Percentiles rank a stretch among this genome's conserved stretches.
Evolutionary conservation across 2,329 filamentous ascomycete species (phyloP).

Genomic region (Neofusicoccum sp.): DNA sequence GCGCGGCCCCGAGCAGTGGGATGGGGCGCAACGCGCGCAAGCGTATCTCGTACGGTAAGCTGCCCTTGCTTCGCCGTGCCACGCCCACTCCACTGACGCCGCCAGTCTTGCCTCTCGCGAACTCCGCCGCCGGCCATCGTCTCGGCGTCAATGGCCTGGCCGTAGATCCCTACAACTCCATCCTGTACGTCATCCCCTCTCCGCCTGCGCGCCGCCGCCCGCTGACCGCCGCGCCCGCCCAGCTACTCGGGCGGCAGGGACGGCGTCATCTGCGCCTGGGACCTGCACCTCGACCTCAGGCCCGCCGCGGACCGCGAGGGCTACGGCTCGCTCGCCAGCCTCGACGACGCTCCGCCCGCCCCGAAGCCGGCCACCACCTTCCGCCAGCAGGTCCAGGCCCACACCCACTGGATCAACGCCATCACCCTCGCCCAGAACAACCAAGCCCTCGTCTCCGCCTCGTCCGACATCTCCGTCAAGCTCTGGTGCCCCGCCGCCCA

Average conservation of each 20-base stretch:
- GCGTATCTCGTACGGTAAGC: slow-evolving; percentile 57
- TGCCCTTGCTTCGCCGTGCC: slow-evolving; percentile 19
- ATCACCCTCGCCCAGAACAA: slow-evolving; percentile 79
- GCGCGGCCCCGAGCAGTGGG: slow-evolving; percentile 18
- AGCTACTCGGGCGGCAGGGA: slow-evolving; percentile 97
- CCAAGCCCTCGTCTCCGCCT: slow-evolving; percentile 80
- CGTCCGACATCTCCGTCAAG: slow-evolving; percentile 92
- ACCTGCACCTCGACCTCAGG: slow-evolving; percentile 73
- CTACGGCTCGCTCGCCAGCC: slow-evolving; percentile 26
- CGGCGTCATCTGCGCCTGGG: slow-evolving; percentile 94
- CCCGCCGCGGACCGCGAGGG: slow-evolving; percentile 39
- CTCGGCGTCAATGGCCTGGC: slow-evolving; percentile 94
- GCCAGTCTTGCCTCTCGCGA: slow-evolving; percentile 71
- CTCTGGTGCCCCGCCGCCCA: slow-evolving; percentile 78
- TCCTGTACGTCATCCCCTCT: slow-evolving; percentile 66
- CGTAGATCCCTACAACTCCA: slow-evolving; percentile 78
- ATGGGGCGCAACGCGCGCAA: slow-evolving; percentile 58
- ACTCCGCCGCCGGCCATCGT: slow-evolving; percentile 80
- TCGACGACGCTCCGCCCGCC: slow-evolving; percentile 39
- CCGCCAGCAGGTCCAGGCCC: slow-evolving; percentile 71
- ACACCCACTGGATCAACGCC: slow-evolving; percentile 97
- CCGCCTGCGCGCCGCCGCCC: slow-evolving; percentile 17
- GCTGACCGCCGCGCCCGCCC: slow-evolving; percentile 20
- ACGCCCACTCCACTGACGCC: slow-evolving; percentile 9
- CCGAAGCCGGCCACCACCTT: slow-evolving; percentile 53